These are phyloP conservation scores for Barnettozyma hawaiiensis DNA, from an alignment of 1,139 yeast genomes.

Conservation along the genomic window DNA sequence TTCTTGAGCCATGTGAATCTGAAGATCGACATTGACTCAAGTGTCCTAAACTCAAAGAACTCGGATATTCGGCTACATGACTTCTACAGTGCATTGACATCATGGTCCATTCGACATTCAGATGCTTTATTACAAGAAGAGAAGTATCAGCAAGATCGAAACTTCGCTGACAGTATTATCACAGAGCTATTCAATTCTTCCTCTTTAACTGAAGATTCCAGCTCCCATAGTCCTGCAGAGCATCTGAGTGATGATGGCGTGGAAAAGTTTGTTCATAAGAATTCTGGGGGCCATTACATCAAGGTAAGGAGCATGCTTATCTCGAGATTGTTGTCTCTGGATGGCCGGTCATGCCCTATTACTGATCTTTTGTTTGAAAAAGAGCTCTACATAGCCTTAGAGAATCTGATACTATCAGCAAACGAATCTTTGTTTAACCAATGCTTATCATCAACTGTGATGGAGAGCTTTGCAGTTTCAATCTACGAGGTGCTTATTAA, in stretches of 20 bases:
- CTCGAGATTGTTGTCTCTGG: conserved; percentile 32
- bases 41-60: neutral
- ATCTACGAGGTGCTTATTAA: conserved; percentile 58
- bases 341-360: conserved; percentile 25
- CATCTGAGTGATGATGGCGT: conserved; percentile 27
- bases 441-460: neutral
- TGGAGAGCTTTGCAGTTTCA: conserved; percentile 24
- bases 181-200: conserved; percentile 26
- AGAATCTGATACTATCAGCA: conserved; percentile 13
- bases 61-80: conserved; percentile 26
- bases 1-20: conserved; percentile 3
- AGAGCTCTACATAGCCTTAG: conserved; percentile 12
- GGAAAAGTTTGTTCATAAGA: neutral
- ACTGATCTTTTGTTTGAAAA: conserved; percentile 23
- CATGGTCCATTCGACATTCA: conserved; percentile 39
- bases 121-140: conserved; percentile 29
- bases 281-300: conserved; percentile 5
- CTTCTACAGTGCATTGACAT: conserved; percentile 33
- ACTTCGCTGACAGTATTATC: conserved; percentile 16
- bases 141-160: neutral
- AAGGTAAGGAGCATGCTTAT: conserved; percentile 42
- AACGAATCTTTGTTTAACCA: conserved; percentile 9
- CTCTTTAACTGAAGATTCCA: conserved; percentile 21
- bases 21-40: neutral
- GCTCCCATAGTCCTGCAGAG: conserved; percentile 11